These are phyloP conservation scores for Pyrus betulifolia DNA, from an alignment of 306 rosid genomes.

Conservation along the genomic window DNA sequence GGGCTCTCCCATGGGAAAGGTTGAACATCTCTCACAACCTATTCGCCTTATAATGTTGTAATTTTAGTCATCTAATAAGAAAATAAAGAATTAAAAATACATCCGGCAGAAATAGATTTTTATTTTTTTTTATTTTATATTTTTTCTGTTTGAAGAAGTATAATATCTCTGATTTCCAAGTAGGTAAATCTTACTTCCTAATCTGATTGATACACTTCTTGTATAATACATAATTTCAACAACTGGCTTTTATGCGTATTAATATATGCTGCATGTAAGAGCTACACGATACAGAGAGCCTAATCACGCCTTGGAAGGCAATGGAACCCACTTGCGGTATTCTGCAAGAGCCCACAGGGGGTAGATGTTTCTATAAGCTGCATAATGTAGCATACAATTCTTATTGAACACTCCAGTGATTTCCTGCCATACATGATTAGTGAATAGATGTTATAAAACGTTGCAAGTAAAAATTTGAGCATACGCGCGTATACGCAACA, in stretches of 20 bases:
- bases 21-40: no score
- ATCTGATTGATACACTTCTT: no score
- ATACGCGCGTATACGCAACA: neutral
- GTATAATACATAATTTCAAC: no score
- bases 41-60: neutral
- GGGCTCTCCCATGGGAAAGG: no score
- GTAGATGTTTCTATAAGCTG: conserved; percentile 49
- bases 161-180: neutral
- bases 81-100: no score
- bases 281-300: neutral
- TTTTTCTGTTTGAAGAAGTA: neutral
- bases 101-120: neutral
- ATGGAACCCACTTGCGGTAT: conserved; percentile 34
- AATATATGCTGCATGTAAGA: no score
- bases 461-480: no score
- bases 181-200: no score
- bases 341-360: conserved; percentile 71
- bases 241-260: no score
- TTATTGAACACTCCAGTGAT: conserved; percentile 42
- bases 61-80: neutral
- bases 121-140: neutral
- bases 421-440: conserved; percentile 28
- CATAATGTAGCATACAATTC: conserved; percentile 63
- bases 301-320: conserved; percentile 21
- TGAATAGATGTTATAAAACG: no score